Conservation (phyloP, 345 rosid species). For the Draba incana region DNA sequence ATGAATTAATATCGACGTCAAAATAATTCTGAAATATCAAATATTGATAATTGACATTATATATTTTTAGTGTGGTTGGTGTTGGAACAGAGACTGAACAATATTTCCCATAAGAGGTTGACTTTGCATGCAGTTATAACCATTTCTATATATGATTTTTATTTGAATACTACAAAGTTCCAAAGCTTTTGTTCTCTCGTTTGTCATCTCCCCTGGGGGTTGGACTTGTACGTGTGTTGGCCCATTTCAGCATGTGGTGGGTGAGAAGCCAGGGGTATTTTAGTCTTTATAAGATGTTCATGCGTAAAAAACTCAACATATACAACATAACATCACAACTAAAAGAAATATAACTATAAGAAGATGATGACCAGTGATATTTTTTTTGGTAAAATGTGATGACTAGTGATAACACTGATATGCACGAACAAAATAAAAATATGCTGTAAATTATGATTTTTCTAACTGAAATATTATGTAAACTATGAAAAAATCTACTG, state of each 20-base stretch:
- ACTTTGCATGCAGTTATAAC: slow-evolving; percentile 8
- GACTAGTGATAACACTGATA: too few relatives aligned
- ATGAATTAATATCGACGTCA: background rate
- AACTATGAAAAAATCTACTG: too few relatives aligned
- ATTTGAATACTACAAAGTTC: background rate
- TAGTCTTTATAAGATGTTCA: background rate
- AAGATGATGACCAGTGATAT: too few relatives aligned
- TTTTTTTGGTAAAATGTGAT: too few relatives aligned
- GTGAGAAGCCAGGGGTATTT: slow-evolving; percentile 11
- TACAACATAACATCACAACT: too few relatives aligned
- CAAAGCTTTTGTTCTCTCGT: background rate
- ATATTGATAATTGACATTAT: background rate
- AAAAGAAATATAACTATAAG: too few relatives aligned
- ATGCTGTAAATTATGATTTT: too few relatives aligned
- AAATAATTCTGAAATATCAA: background rate
- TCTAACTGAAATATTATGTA: too few relatives aligned
- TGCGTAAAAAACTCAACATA: too few relatives aligned
- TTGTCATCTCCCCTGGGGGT: slow-evolving; percentile 36
- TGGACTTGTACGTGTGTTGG: slow-evolving; percentile 16
- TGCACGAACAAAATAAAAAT: too few relatives aligned
- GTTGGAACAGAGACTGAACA: slow-evolving; percentile 4
- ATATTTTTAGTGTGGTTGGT: background rate
- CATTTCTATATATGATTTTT: background rate
- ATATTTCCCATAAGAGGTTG: background rate
- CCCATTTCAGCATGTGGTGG: slow-evolving; percentile 29